Base-by-base conservation (phyloP, 768 basidiomycete species). In the Tricholoma sp. region DNA sequence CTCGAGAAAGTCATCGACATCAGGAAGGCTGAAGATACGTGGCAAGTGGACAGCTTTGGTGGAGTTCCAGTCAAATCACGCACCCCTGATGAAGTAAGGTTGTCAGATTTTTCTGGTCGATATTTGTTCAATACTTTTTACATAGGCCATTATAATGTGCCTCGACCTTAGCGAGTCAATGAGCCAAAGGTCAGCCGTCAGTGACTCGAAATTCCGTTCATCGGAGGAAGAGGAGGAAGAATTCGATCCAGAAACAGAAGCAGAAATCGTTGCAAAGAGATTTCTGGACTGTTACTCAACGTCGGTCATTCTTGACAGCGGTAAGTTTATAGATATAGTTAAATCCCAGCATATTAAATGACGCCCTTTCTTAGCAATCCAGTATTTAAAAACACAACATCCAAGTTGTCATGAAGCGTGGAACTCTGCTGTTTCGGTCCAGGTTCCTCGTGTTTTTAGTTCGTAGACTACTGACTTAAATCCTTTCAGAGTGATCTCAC, bases 161-260 rank as follows among this genome's bases (percentile, higher is more conserved):
- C 54, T 70, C 5, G 69, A 70, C 45, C 57, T 70, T 9, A 66
- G 64, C 50, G 53, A 66, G 34, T 68, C 67, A 0, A 70, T 70
- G 69, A 66, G 61, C 37, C 8, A 57, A 6, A 41, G 43, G 5
- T 67, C 67, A 5, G 66, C 63, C 0, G 63, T 68, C 47, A 61
- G 50, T 19, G 43, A 54, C 24, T 57, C 54, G 22, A 56, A 27
- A 29, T 21, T 57, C 9, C 22, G n/a, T 3, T 11, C 12, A 14
- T 34, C 46, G 8, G 14, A 10, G 29, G 34, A 35, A 10, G 34
- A 35, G 8, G 34, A 9, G 34, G 12, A 35, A 35, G 12, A 35
- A 9, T 35, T 35, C 34, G 34, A 35, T 14, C 34, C 34, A 10
- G 10, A 35, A 14, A 14, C 34, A 14, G 34, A 35, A 35, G 34